Conservation (phyloP, 139 green algal genomes). For the Diplosphaera chodatii region DNA sequence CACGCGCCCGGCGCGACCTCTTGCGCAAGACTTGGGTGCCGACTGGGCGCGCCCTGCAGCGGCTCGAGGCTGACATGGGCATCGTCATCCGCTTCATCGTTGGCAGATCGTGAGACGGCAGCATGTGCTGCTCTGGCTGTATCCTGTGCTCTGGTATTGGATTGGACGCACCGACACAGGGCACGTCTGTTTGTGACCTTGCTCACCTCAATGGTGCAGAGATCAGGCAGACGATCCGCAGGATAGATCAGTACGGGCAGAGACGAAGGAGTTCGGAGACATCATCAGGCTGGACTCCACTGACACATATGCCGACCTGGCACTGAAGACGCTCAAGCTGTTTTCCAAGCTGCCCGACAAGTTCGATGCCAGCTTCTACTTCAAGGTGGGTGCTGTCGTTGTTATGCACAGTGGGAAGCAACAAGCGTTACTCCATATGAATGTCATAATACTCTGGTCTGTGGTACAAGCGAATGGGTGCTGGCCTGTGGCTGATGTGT, state of each 20-base stretch:
- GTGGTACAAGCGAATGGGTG: too few species aligned
- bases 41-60: slow-evolving; percentile 14
- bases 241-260: slow-evolving; percentile 23
- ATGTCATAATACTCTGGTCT: too few species aligned
- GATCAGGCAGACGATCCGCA: slow-evolving; percentile 32
- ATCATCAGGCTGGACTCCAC: slow-evolving; percentile 45
- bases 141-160: too few species aligned
- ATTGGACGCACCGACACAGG: too few species aligned
- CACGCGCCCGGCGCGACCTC: slow-evolving; percentile 25
- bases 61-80: slow-evolving; percentile 18
- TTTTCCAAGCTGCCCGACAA: slow-evolving; percentile 29
- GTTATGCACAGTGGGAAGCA: too few species aligned
- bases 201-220: too few species aligned
- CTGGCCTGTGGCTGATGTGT: background rate
- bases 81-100: slow-evolving; percentile 42
- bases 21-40: slow-evolving; percentile 45
- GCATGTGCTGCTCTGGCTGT: background rate
- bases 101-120: slow-evolving; percentile 9
- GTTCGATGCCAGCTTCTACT: slow-evolving; percentile 63
- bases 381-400: slow-evolving; percentile 45
- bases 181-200: too few species aligned
- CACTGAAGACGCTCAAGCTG: slow-evolving; percentile 49
- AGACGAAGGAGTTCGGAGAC: slow-evolving; percentile 34
- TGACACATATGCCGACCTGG: slow-evolving; percentile 48
- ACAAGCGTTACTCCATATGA: too few species aligned